These are phyloP conservation scores for Chlorophyllum brunneum DNA, from an alignment of 768 basidiomycete genomes.

Conservation along the genomic window DNA sequence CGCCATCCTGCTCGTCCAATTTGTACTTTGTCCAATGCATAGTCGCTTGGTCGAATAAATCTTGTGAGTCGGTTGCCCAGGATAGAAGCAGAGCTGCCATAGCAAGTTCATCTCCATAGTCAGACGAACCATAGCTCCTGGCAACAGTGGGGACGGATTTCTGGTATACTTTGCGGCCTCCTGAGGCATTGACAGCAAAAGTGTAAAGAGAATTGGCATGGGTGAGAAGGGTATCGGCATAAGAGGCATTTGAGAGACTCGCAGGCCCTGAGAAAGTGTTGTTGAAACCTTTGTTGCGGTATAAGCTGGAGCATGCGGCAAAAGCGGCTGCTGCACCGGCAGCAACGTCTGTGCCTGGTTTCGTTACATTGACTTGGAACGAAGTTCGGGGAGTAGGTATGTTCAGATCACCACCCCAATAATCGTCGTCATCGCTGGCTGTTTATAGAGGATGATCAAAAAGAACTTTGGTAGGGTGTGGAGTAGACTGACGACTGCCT, in stretches of 20 bases:
- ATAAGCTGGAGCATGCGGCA: slow-evolving; percentile 80
- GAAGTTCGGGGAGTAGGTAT: slow-evolving; percentile 75
- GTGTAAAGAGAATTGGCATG: slow-evolving; percentile 76
- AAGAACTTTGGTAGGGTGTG: slow-evolving; percentile 4
- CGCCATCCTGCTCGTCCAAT: slow-evolving; percentile 46
- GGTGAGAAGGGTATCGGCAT: slow-evolving; percentile 61
- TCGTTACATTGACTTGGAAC: slow-evolving; percentile 73
- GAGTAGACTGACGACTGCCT: slow-evolving; percentile 46
- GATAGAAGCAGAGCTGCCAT: slow-evolving; percentile 77
- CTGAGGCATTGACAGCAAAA: slow-evolving; percentile 69
- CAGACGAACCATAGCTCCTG: slow-evolving; percentile 66
- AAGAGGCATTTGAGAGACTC: slow-evolving; percentile 67
- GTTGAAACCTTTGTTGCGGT: slow-evolving; percentile 56
- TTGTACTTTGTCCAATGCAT: slow-evolving; percentile 54
- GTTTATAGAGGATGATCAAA: slow-evolving; percentile 3
- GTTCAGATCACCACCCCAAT: slow-evolving; percentile 85
- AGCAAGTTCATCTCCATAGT: slow-evolving; percentile 69
- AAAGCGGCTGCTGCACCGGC: slow-evolving; percentile 85
- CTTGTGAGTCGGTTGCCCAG: slow-evolving; percentile 59
- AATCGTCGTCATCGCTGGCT: slow-evolving; percentile 67
- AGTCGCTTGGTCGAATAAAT: slow-evolving; percentile 60
- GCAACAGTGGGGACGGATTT: slow-evolving; percentile 62
- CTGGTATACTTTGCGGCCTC: slow-evolving; percentile 62
- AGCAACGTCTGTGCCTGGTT: slow-evolving; percentile 88
- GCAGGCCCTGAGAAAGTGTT: slow-evolving; percentile 55